phyloP scores from a whole-genome alignment of 2,329 filamentous ascomycete species.

The Aspergillus phoenicis region DNA sequence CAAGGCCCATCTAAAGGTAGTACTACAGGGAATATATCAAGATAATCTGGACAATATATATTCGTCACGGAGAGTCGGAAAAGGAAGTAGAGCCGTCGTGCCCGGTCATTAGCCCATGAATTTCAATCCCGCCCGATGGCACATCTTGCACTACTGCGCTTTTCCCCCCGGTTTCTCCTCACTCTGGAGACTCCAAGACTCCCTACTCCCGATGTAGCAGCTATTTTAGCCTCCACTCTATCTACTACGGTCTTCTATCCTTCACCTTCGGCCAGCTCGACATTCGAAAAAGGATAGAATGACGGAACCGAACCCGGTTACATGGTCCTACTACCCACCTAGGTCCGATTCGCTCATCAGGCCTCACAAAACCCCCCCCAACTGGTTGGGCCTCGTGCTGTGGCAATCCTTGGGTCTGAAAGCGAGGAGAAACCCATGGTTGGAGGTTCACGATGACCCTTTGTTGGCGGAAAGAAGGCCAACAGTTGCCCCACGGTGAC shows the following conservation, averaged over 20 bases:
- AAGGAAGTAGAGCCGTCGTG: not conserved
- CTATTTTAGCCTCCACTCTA: not conserved
- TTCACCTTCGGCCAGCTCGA: not conserved
- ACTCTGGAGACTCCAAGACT: too few species aligned
- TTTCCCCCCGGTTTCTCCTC: not conserved
- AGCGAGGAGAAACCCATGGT: slow-evolving; percentile 10
- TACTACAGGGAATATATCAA: not conserved
- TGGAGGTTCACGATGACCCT: not conserved
- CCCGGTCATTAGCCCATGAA: not conserved
- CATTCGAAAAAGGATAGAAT: not conserved
- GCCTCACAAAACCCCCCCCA: not conserved
- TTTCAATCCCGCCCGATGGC: not conserved
- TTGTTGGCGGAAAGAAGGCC: not conserved
- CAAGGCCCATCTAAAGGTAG: not conserved
- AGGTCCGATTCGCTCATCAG: not conserved
- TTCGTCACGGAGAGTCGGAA: not conserved
- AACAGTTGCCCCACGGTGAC: slow-evolving; percentile 10
- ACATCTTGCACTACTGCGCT: not conserved
- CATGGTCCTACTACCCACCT: not conserved
- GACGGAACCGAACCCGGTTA: not conserved
- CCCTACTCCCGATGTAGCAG: not conserved
- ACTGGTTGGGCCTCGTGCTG: not conserved
- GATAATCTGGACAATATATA: not conserved
- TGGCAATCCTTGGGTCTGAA: slow-evolving; percentile 6
- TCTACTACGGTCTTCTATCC: not conserved